Evolutionary conservation across 371 early-diverging fungal species (phyloP).

Genomic region (Actinomortierella wolfii): DNA sequence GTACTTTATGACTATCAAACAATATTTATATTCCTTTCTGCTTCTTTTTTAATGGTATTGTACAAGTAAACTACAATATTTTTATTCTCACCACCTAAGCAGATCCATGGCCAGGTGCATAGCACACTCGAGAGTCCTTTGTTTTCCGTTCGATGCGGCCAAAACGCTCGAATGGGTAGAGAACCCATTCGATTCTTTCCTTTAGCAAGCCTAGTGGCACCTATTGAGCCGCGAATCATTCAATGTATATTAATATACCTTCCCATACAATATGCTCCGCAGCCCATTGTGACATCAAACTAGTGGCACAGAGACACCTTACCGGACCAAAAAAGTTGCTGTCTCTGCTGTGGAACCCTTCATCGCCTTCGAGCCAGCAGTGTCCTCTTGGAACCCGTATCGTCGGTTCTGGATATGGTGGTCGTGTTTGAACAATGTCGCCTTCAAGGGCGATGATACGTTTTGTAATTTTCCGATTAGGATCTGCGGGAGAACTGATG

Average conservation of each 20-base stretch:
- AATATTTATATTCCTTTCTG: no score
- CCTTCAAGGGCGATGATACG: slow-evolving; percentile 86
- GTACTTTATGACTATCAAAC: no score
- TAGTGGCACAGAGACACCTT: slow-evolving; percentile 16
- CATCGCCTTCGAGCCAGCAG: slow-evolving; percentile 94
- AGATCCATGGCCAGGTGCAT: slow-evolving; percentile 33
- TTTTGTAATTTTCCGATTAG: slow-evolving; percentile 75
- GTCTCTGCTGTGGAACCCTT: slow-evolving; percentile 83
- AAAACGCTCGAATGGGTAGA: slow-evolving; percentile 37
- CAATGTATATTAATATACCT: no score
- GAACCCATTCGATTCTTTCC: slow-evolving; percentile 22
- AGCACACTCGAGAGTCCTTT: slow-evolving; percentile 22
- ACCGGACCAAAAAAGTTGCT: slow-evolving; percentile 88
- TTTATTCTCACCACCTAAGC: no score
- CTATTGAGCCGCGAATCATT: slow-evolving; percentile 9
- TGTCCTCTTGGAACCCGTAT: slow-evolving; percentile 84
- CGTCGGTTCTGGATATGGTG: slow-evolving; percentile 38
- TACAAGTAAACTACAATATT: no score
- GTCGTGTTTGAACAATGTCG: slow-evolving; percentile 75
- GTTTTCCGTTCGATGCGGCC: slow-evolving; percentile 30
- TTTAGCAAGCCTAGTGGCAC: slow-evolving; percentile 34
- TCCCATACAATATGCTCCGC: no score
- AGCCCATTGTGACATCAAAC: no score
- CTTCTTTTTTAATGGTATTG: no score
- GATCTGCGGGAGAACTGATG: slow-evolving; percentile 72